Base-by-base conservation (phyloP, 176 grass and related monocot genomes). In the Leersia perrieri region DNA sequence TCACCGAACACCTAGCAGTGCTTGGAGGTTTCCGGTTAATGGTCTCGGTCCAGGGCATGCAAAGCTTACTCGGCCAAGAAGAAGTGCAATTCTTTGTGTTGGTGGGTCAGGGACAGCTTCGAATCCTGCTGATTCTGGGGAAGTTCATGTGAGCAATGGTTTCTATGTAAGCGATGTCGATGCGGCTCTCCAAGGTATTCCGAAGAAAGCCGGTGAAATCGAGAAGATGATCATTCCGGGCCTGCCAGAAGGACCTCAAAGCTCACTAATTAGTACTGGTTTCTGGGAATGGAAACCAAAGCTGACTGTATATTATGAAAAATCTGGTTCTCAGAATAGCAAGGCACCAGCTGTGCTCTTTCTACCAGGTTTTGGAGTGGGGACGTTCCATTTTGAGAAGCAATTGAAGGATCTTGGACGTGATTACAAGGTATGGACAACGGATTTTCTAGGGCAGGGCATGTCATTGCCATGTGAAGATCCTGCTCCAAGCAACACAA, bases 401-500 rank as follows among this genome's bases (percentile, higher is more conserved):
- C 96, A 99, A 44, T 58, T 99, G 84, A 90, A 38, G 76, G 92
- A 99, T 86, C 80, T 99, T 53, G 96, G 96, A 0, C 75, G 82
- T 16, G 87, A 95, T 80, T 87, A 95, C 80, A 84, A 89, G 79
- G 92, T 99, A 40, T 99, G 96, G 96, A 90, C 96, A 18, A 85
- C 95, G 92, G 96, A 99, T 84, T 99, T 99, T 68, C 66, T 99
- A 7, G 96, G 96, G 15, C 96, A 95, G 67, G 92, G 96, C 76
- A 91, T 89, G 86, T 95, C 92, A 15, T 82, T 99, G 83, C 92
- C 96, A 1, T 76, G 73, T 22, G 90, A 95, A 91, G 92, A 99
- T 18, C 96, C 96, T 13, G 82, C 96, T 84, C 92, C 96, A 33
- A 82, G 68, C 72, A 75, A 45, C 34, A 13, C 31, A 34, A 18